Base-by-base conservation (phyloP, 2,329 filamentous ascomycete species). In the Fusarium sp. region DNA sequence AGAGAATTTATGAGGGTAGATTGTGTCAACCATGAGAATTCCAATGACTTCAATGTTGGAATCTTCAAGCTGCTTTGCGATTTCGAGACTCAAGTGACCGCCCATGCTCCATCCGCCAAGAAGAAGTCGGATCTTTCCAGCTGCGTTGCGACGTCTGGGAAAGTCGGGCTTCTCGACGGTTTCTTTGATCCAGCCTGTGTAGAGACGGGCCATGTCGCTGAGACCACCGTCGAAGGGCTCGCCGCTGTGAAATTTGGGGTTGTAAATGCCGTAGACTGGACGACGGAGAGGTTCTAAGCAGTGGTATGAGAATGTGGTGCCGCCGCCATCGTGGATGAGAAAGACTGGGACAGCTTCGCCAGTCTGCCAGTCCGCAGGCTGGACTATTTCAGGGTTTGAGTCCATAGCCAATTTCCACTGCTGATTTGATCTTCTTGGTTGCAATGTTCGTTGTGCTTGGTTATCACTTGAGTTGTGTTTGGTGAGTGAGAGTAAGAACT, bases 301-400 rank as follows among this genome's bases (percentile, higher is more conserved):
- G 79, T 88, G 85, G 78, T 91, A 91, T 72, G 84, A 85, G 75
- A 88, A 90, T 5, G 85, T 86, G 4, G 89, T 91, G 76, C 89
- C 89, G 72, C 89, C 88, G 71, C 89, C 89, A 69, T 91, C 89
- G 79, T 91, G 89, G 43, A 90, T 81, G 47, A 91, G 83, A 64
- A 91, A 81, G 52, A 89, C 81, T 4, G 89, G 88, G n/a, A 82
- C 82, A 30, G 77, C 56, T 37, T 70, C 70, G 18, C 75, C 69
- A 15, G 67, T 72, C 25, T 69, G 60, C 80, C 79, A 81, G 72
- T 80, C 78, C 52, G 80, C 80, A 21, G 78, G 73, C 75, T 83
- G 82, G 58, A 83, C 70, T 43, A 79, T 66, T 58, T 83, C 80
- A 6, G 79, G 80, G 37, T 81, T 82, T 7, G 69, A 53, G 12